phyloP scores from a whole-genome alignment of 176 grass and related monocot species.

The Microstegium vimineum region DNA sequence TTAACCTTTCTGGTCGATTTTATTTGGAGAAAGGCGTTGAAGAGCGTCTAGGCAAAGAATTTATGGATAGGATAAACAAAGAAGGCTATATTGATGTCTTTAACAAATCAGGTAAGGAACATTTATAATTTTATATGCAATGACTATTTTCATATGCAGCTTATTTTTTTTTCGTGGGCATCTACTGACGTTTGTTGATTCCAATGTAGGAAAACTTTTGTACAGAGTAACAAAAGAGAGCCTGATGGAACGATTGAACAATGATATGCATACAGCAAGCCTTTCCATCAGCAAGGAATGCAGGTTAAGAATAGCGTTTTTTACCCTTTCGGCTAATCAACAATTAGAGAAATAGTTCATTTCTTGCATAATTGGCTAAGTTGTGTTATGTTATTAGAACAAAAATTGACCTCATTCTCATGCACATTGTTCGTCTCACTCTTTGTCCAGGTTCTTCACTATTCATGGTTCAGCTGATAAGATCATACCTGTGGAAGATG shows the following conservation, averaged over 20 bases:
- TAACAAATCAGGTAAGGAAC: conserved; percentile 48
- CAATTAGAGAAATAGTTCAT: conserved; percentile 1
- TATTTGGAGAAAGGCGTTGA: conserved; percentile 64
- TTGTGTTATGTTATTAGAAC: not conserved
- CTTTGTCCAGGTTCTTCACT: conserved; percentile 54
- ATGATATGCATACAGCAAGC: conserved; percentile 68
- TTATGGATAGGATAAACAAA: conserved; percentile 60
- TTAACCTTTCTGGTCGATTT: conserved; percentile 86
- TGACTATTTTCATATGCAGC: not conserved
- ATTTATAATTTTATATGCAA: not conserved
- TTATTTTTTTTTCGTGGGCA: not conserved
- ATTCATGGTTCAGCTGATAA: conserved; percentile 84
- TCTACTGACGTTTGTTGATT: not conserved
- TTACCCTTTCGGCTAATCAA: not conserved
- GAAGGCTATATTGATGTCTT: conserved; percentile 73
- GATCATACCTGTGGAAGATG: conserved; percentile 74
- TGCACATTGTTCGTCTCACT: not conserved
- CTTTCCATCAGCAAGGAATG: conserved; percentile 69
- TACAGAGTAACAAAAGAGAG: conserved; percentile 78
- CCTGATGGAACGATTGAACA: conserved; percentile 75
- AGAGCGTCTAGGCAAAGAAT: conserved; percentile 72
- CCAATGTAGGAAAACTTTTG: conserved; percentile 33
- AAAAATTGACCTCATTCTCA: not conserved
- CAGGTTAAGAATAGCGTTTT: conserved; percentile 46
- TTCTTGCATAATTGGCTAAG: not conserved